Evolutionary conservation across 2,329 filamentous ascomycete species (phyloP).

Genomic region (Epichloe coenophiala): DNA sequence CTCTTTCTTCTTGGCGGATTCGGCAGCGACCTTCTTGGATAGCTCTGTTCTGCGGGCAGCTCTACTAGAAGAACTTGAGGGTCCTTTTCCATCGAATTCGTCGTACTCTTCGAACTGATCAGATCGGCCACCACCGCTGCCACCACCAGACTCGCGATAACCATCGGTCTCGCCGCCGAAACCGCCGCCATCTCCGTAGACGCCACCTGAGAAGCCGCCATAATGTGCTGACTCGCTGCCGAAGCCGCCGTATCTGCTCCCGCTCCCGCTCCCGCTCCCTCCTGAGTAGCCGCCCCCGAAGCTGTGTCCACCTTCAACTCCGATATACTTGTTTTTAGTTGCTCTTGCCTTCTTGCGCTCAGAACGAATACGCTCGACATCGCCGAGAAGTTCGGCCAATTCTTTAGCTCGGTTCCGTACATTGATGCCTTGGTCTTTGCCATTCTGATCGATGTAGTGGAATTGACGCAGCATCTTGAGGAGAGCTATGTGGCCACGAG

Average conservation of each 20-base stretch:
- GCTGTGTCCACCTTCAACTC: slow-evolving; percentile 70
- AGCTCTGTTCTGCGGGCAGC: slow-evolving; percentile 20
- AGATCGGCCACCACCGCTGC: slow-evolving; percentile 57
- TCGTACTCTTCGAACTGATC: slow-evolving; percentile 95
- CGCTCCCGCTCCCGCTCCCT: slow-evolving; percentile 37
- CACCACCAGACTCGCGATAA: slow-evolving; percentile 88
- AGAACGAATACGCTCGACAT: slow-evolving; percentile 74
- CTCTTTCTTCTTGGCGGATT: slow-evolving; percentile 66
- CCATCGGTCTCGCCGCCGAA: slow-evolving; percentile 55
- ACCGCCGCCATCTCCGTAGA: slow-evolving; percentile 92
- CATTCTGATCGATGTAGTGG: slow-evolving; percentile 90
- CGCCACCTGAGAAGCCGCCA: slow-evolving; percentile 54
- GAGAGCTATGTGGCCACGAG: slow-evolving; percentile 83
- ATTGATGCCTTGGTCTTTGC: slow-evolving; percentile 96
- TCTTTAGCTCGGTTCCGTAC: slow-evolving; percentile 95
- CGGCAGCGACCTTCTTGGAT: slow-evolving; percentile 33
- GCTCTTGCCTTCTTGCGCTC: slow-evolving; percentile 80
- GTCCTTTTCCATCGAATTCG: slow-evolving; percentile 71
- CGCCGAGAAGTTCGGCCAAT: slow-evolving; percentile 79
- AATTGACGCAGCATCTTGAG: slow-evolving; percentile 98
- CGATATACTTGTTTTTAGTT: slow-evolving; percentile 89
- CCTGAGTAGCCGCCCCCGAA: slow-evolving; percentile 39
- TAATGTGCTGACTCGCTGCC: slow-evolving; percentile 72
- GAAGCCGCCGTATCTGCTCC: slow-evolving; percentile 72
- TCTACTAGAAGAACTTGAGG: slow-evolving; percentile 34